Percentiles rank a stretch among this genome's conserved stretches.
Evolutionary conservation across 176 grass and related monocot genomes (phyloP).

Genomic region (Sorghum bicolor): Sorghum_bicolor_NCBIv3 NC_012872.2:71436501-71437000

Average conservation of each 20-base stretch:
- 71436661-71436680: not conserved
- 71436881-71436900: constrained; percentile 14
- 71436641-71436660: not conserved
- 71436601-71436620: constrained; percentile 66
- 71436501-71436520: constrained; percentile 78
- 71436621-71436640: constrained; percentile 70
- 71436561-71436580: constrained; percentile 73
- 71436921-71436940: not conserved
- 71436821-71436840: not conserved
- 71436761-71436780: constrained; percentile 5
- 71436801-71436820: not conserved
- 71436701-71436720: not conserved
- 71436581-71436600: constrained; percentile 65
- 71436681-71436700: not conserved
- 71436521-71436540: constrained; percentile 70
- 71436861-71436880: not conserved
- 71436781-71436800: not conserved
- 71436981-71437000: not conserved
- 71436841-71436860: constrained; percentile 31
- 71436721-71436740: not conserved
- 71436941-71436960: not conserved
- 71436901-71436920: constrained; percentile 12
- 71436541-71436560: constrained; percentile 84
- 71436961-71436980: not conserved
- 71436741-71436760: not conserved